Evolutionary conservation across 2,329 filamentous ascomycete genomes (phyloP), one percentile per base, ranked within the genome.

Genomic region (Colletotrichum brevisporum): DNA sequence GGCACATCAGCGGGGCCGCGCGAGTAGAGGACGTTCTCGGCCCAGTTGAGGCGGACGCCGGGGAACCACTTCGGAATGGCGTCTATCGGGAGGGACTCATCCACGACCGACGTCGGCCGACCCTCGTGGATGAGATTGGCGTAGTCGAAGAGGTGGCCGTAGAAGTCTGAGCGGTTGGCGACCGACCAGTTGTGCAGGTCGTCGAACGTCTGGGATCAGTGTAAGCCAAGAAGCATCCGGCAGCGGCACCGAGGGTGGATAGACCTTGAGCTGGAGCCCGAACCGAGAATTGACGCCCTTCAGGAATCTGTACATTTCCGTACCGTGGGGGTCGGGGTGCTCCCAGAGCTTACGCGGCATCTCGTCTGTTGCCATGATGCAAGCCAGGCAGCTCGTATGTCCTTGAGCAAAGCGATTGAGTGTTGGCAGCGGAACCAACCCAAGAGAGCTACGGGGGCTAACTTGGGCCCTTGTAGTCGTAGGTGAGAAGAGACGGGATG

Each of bases 11-110:
- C 75, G 2, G 79, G 76, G 3, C 78, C 77, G 15, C 82, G 81
- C 1, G 86, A 86, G 81, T 88, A 95, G 27, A 97, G 88, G 27
- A 94, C 80, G 76, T 96, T 97, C 81, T 97, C 93, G 5, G 93
- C 91, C 76, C 91, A 95, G 75, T 94, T 97, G 73, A 96, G 78
- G 5, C 83, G 81, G 1, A 94, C 85, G 36, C 94, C 94, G 1
- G 89, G 82, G 78, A 96, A 97, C 94, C 94, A 97, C 48, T 84
- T 81, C 0, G 94, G 94, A 5, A 95, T 85, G 16, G 84, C 83
- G 69, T 94, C 90, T 78, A 97, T 93, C 2, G 90, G 88, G 1
- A 87, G 84, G 0, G 82, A 83, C 74, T 93, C 90, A 75, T 97
- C 92, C 3, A 96, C 90, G 1, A 92, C 89, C 10, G 76, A 79